Base-by-base conservation (phyloP, 1,284 basidiomycete genomes). In the Golubevia sp. region DNA sequence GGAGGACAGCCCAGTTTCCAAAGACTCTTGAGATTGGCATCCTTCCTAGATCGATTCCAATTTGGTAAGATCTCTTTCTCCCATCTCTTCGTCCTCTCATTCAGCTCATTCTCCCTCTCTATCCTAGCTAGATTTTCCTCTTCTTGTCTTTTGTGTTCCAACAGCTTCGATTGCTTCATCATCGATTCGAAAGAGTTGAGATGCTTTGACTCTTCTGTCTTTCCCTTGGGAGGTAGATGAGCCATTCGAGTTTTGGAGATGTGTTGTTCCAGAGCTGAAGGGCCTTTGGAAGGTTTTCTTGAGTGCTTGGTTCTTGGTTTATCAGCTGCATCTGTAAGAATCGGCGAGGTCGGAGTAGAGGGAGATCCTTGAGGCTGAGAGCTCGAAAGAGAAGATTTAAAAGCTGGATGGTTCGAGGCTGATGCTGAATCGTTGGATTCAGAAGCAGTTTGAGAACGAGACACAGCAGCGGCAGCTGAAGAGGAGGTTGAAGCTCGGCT, bases 1-100 rank as follows among this genome's bases (percentile, higher is more conserved):
- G 71, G 70, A 5, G 79, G 79, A 2, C 70, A 71, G 3, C 79
- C 79, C 24, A 66, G 61, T 76, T 76, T 79, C 79, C 79, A 82
- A 8, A 80, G 26, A 34, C 63, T 34, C 4, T 63, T 56, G n/a
- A 79, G 63, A 26, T 60, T 60, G 0, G 52, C 54, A 52, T 79
- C 73, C 30, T 71, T 68, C 18, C 74, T 64, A 1, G 79, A 77
- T 18, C 72, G 68, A 8, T 74, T 78, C 79, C 79, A 82, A 24
- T 69, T 71, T 11, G 76, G 76, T 34, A 82, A 50, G 55, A 82
- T 82, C 55, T 79, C 77, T 49, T 74, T 67, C 20, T 79, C 71
- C 79, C 79, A 82, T 0, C 75, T 63, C 1, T 55, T 63, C 5
- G 70, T 61, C 5, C 63, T 68, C 20, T 70, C 55, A 11, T 61